Evolutionary conservation across 768 basidiomycete genomes (phyloP).

Genomic region (Boletus rubroflammeus): DNA sequence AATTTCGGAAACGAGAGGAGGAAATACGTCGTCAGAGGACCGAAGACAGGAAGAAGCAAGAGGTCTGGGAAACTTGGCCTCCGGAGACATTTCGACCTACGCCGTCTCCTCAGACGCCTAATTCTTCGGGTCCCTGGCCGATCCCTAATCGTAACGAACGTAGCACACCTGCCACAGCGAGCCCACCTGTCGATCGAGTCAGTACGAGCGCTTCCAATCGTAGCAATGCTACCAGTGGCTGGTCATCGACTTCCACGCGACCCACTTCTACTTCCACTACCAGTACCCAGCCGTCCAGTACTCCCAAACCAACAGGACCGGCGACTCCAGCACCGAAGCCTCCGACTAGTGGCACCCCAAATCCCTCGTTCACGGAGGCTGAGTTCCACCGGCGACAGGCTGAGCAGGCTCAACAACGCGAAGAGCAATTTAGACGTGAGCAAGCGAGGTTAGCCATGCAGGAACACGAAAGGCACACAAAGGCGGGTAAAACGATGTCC

Average conservation of each 20-base stretch:
- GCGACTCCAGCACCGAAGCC: slow-evolving; percentile 22
- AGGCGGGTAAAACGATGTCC: slow-evolving; percentile 44
- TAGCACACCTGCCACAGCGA: slow-evolving; percentile 33
- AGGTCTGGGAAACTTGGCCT: slow-evolving; percentile 30
- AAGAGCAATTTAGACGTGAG: slow-evolving; percentile 65
- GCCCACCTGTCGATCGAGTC: slow-evolving; percentile 30
- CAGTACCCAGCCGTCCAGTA: slow-evolving; percentile 22
- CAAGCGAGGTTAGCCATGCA: slow-evolving; percentile 58
- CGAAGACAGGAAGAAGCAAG: slow-evolving; percentile 31
- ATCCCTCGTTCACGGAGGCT: slow-evolving; percentile 37
- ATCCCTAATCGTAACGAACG: slow-evolving; percentile 31
- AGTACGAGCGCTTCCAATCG: slow-evolving; percentile 30
- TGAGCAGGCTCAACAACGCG: slow-evolving; percentile 60
- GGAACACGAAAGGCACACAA: slow-evolving; percentile 43
- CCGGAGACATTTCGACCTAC: slow-evolving; percentile 22
- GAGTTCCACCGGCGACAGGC: slow-evolving; percentile 64
- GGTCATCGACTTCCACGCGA: slow-evolving; percentile 30
- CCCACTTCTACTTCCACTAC: slow-evolving; percentile 28
- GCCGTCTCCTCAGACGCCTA: slow-evolving; percentile 27
- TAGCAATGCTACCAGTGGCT: slow-evolving; percentile 24
- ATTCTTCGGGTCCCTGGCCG: slow-evolving; percentile 30
- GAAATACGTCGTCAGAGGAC: slow-evolving; percentile 30
- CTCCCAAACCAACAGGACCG: slow-evolving; percentile 25
- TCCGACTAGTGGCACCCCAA: slow-evolving; percentile 14
- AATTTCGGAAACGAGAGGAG: slow-evolving; percentile 31